Percentiles rank a stretch among this genome's conserved stretches.
phyloP scores from a whole-genome alignment of 1,284 basidiomycete species.

The Austroboletus niveus region DNA sequence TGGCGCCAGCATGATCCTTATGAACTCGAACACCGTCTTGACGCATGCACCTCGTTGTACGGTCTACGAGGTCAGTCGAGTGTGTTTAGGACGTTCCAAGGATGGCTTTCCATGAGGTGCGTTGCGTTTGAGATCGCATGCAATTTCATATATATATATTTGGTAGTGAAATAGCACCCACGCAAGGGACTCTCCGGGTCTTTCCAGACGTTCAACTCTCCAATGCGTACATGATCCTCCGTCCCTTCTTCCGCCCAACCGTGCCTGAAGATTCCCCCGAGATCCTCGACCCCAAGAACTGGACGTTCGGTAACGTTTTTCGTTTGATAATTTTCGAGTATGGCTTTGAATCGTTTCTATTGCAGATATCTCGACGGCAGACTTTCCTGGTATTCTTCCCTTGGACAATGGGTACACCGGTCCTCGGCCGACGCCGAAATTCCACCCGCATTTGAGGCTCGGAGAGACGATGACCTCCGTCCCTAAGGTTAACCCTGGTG shows the following conservation, averaged over 20 bases:
- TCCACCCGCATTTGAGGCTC: conserved; percentile 70
- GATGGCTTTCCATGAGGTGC: no score
- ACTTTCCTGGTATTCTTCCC: conserved; percentile 57
- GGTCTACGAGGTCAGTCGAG: conserved; percentile 49
- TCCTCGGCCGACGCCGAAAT: conserved; percentile 47
- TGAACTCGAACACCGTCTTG: no score
- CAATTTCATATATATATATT: neutral
- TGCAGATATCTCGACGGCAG: conserved; percentile 51
- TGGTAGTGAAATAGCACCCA: conserved; percentile 63
- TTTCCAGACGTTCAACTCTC: conserved; percentile 75
- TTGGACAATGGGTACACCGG: conserved; percentile 47
- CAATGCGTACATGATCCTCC: conserved; percentile 78
- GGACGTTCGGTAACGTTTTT: conserved; percentile 58
- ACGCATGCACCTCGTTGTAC: neutral
- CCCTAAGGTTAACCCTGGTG: conserved; percentile 74
- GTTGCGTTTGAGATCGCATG: neutral
- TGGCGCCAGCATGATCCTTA: no score
- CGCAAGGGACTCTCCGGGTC: conserved; percentile 76
- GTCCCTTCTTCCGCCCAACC: conserved; percentile 76
- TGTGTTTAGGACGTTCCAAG: no score
- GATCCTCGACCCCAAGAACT: conserved; percentile 59
- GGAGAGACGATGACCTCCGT: conserved; percentile 73
- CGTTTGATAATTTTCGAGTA: neutral
- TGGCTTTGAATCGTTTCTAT: neutral
- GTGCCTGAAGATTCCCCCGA: conserved; percentile 42